phyloP scores from a whole-genome alignment of 2,329 filamentous ascomycete species.

The Pseudogymnoascus sp. region DNA sequence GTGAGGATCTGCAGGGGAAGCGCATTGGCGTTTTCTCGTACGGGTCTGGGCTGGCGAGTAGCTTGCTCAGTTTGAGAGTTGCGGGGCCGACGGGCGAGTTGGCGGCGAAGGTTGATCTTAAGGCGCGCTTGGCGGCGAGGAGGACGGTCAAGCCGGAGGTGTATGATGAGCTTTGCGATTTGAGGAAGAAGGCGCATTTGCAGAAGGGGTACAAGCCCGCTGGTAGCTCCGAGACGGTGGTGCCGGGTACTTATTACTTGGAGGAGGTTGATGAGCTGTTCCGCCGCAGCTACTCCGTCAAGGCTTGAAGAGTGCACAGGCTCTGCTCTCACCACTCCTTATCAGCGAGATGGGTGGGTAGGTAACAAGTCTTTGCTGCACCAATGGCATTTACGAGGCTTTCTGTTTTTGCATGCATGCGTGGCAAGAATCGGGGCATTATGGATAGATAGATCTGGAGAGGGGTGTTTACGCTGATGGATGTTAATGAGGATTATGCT shows the following conservation, averaged over 20 bases:
- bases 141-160: slow-evolving; percentile 60
- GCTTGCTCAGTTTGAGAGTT: slow-evolving; percentile 66
- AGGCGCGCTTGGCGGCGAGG: slow-evolving; percentile 58
- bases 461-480: no score
- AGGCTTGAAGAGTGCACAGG: slow-evolving; percentile 49
- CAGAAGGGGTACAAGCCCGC: slow-evolving; percentile 70
- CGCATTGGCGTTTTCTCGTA: slow-evolving; percentile 55
- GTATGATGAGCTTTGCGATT: slow-evolving; percentile 71
- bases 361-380: no score
- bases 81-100: slow-evolving; percentile 63
- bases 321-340: no score
- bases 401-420: no score
- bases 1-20: slow-evolving; percentile 48
- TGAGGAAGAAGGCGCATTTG: slow-evolving; percentile 76
- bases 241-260: slow-evolving; percentile 67
- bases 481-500: no score
- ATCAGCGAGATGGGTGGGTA: no score
- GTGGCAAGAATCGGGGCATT: no score
- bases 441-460: no score
- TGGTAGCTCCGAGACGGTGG: slow-evolving; percentile 60
- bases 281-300: slow-evolving; percentile 69
- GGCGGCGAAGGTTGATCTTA: slow-evolving; percentile 60
- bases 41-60: slow-evolving; percentile 63
- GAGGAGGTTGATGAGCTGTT: slow-evolving; percentile 79
- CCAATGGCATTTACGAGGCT: no score